Percentiles rank a stretch among this genome's conserved stretches.
These are phyloP conservation scores for Brassica carinata DNA, from an alignment of 345 rosid species.

Conservation along the genomic window DNA sequence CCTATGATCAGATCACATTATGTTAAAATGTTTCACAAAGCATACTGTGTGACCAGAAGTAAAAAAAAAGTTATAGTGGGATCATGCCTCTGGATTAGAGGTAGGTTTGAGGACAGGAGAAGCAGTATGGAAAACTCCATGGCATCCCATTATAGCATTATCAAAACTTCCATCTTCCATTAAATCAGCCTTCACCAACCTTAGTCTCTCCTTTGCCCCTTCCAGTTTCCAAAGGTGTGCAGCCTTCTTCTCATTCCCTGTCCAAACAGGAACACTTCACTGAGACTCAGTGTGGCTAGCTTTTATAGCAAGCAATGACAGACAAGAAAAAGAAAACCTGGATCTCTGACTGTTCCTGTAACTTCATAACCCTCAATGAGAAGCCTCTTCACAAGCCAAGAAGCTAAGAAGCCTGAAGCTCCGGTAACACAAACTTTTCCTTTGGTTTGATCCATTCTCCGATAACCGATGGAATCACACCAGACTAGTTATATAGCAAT, in stretches of 20 bases:
- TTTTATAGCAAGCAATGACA: background rate
- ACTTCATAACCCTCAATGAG: conserved; percentile 76
- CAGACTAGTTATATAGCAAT: conserved; percentile 16
- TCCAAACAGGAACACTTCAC: background rate
- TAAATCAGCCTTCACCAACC: conserved; percentile 70
- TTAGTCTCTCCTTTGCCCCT: conserved; percentile 85
- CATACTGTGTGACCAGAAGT: background rate
- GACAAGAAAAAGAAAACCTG: conserved; percentile 45
- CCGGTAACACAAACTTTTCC: conserved; percentile 89
- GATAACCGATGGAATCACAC: background rate
- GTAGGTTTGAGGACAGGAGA: conserved; percentile 81
- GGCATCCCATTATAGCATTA: conserved; percentile 67
- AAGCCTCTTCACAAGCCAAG: conserved; percentile 89
- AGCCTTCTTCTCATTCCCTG: conserved; percentile 71
- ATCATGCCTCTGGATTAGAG: conserved; percentile 77
- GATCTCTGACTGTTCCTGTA: conserved; percentile 86
- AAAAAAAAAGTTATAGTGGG: background rate
- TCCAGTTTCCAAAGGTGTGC: conserved; percentile 75
- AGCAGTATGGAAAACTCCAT: conserved; percentile 94
- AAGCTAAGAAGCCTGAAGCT: conserved; percentile 86
- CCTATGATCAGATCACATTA: conserved; percentile 44
- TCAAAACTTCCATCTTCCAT: conserved; percentile 86
- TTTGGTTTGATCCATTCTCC: conserved; percentile 42
- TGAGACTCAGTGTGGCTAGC: conserved; percentile 2
- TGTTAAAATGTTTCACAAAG: conserved; percentile 3